Conservation (phyloP, 192 early-diverging fungal genomes). For the Rhizophagus prolifer region DNA sequence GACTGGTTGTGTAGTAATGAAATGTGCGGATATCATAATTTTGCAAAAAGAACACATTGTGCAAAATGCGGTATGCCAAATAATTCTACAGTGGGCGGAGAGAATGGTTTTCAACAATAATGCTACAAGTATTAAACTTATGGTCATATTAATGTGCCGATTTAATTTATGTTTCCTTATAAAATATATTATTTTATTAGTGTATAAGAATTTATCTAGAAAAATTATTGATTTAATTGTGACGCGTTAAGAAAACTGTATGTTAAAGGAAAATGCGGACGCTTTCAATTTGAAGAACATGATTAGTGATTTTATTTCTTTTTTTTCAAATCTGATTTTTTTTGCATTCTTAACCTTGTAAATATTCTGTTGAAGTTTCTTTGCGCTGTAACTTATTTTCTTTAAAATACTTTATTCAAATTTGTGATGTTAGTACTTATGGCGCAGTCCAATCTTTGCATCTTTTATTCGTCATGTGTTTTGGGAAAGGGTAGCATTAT, state of each 20-base stretch:
- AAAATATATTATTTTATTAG: background rate
- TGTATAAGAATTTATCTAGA: background rate
- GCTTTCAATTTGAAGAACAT: background rate
- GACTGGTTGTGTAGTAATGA: constrained; percentile 50
- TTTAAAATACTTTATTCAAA: background rate
- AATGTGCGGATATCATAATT: constrained; percentile 52
- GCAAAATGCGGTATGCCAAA: constrained; percentile 40
- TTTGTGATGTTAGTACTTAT: background rate
- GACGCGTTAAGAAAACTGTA: background rate
- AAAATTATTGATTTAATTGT: background rate
- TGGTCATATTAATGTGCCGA: background rate
- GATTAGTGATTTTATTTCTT: background rate
- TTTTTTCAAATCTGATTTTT: background rate
- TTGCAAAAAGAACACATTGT: constrained; percentile 49
- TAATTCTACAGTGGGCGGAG: constrained; percentile 22
- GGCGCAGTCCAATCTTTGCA: background rate
- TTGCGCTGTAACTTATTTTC: background rate
- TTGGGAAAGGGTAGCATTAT: background rate
- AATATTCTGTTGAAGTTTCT: background rate
- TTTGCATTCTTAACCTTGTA: background rate
- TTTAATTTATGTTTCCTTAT: background rate
- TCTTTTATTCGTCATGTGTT: background rate
- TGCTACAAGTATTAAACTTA: background rate
- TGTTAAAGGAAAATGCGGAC: background rate
- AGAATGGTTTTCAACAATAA: constrained; percentile 17